These are phyloP conservation scores for Penicillium coffeae DNA, from an alignment of 495 filamentous ascomycete species.

Conservation along the genomic window DNA sequence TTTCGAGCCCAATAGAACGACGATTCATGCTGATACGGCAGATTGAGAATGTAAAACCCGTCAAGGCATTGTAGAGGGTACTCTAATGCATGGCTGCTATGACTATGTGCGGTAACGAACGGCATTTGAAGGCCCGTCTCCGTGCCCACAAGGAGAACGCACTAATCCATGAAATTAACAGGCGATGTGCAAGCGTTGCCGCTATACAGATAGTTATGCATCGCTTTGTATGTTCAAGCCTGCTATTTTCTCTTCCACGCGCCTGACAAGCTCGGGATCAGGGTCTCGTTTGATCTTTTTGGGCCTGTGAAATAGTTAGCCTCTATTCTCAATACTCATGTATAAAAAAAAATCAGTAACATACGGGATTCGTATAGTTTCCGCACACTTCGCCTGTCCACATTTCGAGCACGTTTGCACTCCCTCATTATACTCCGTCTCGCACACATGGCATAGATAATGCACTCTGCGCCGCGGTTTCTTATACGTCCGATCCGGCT, in stretches of 20 bases:
- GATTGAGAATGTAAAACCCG: too few species aligned
- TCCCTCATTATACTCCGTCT: slow-evolving; percentile 45
- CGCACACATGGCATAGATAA: slow-evolving; percentile 64
- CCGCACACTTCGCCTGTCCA: slow-evolving; percentile 49
- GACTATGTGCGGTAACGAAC: slow-evolving; percentile 1
- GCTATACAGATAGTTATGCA: not conserved
- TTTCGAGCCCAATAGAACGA: too few species aligned
- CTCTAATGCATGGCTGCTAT: slow-evolving; percentile 7
- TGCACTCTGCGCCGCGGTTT: slow-evolving; percentile 46
- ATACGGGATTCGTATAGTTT: slow-evolving; percentile 50
- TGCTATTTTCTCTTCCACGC: slow-evolving; percentile 56
- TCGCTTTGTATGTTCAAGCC: slow-evolving; percentile 7
- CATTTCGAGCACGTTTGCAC: slow-evolving; percentile 57
- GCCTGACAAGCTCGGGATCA: slow-evolving; percentile 61
- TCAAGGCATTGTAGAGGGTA: slow-evolving; percentile 1
- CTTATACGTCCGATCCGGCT: slow-evolving; percentile 38
- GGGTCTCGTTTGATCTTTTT: slow-evolving; percentile 58
- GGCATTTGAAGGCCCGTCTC: not conserved
- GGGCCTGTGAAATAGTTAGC: slow-evolving; percentile 48
- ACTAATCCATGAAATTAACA: not conserved
- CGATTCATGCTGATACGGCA: too few species aligned
- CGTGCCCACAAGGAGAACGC: not conserved
- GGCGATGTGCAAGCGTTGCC: not conserved
- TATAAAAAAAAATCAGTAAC: slow-evolving; percentile 15
- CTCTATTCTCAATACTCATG: slow-evolving; percentile 26